Evolutionary conservation across 768 basidiomycete species (phyloP).

Genomic region (Suillus subluteus): DNA sequence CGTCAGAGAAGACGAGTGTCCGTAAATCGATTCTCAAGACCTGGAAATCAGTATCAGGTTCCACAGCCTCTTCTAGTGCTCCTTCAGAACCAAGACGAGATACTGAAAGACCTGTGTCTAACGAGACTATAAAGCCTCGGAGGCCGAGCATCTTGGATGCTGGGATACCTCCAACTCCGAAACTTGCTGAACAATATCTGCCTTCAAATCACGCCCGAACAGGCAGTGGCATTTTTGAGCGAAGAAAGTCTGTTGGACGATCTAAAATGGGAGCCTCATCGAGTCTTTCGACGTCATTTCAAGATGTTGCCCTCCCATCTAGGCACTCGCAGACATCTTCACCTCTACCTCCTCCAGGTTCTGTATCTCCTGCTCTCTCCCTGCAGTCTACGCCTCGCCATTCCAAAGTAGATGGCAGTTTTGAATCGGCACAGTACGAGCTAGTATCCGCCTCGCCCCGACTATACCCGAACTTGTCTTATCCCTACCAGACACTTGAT

Average conservation of each 20-base stretch:
- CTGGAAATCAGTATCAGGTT: conserved; percentile 54
- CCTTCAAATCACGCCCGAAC: conserved; percentile 35
- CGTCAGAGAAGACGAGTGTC: conserved; percentile 47
- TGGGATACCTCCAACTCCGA: conserved; percentile 64
- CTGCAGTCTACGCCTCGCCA: conserved; percentile 25
- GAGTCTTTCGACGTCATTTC: conserved; percentile 34
- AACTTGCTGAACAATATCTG: conserved; percentile 56
- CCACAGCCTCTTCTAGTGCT: conserved; percentile 30
- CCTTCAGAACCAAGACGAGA: conserved; percentile 42
- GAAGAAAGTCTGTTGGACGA: conserved; percentile 22
- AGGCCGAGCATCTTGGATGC: conserved; percentile 52
- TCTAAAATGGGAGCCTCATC: conserved; percentile 23
- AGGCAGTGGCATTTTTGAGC: conserved; percentile 36
- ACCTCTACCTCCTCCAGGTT: conserved; percentile 22
- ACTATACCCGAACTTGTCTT: conserved; percentile 47
- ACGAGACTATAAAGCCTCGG: conserved; percentile 41
- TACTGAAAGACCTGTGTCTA: conserved; percentile 41
- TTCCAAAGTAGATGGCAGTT: conserved; percentile 45
- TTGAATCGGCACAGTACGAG: conserved; percentile 71
- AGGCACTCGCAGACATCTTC: conserved; percentile 14
- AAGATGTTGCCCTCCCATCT: conserved; percentile 28
- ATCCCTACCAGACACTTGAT: conserved; percentile 61
- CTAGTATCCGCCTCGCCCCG: conserved; percentile 54
- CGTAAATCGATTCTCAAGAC: conserved; percentile 77
- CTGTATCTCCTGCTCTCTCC: conserved; percentile 34